These are phyloP conservation scores for Dipteronia sinensis DNA, from an alignment of 345 rosid genomes.

Conservation along the genomic window DNA sequence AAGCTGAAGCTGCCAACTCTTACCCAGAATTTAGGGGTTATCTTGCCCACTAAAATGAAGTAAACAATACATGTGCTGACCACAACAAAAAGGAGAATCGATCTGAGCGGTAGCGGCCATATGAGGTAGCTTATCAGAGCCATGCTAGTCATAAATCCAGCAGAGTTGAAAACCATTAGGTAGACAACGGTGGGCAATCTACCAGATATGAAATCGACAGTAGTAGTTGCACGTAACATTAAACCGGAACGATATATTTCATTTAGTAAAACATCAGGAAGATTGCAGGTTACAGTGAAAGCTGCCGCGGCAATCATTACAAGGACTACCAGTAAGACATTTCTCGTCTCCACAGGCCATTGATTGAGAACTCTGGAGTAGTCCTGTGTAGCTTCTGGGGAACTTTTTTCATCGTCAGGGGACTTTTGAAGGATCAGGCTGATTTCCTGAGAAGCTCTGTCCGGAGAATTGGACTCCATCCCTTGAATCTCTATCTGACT, in stretches of 20 bases:
- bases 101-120: background rate
- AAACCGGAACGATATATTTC: background rate
- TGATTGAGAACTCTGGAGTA: background rate
- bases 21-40: background rate
- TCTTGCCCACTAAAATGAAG: background rate
- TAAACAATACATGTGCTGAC: background rate
- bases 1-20: background rate
- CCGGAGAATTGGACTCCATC: too few species aligned
- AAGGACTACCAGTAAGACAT: slow-evolving; percentile 12
- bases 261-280: background rate
- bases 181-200: background rate
- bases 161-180: slow-evolving; percentile 5
- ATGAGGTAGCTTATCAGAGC: background rate
- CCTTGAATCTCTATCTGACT: too few species aligned
- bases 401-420: background rate
- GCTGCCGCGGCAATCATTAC: background rate
- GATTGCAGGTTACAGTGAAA: background rate
- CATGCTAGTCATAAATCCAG: background rate
- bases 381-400: background rate
- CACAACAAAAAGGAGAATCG: background rate
- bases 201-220: background rate
- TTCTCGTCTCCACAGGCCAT: slow-evolving; percentile 11
- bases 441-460: background rate
- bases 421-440: background rate
- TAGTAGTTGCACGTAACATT: background rate